A percentile compares a stretch with the other conserved stretches of the same genome.
phyloP scores from a whole-genome alignment of 768 basidiomycete species.

The Gyrodon lividus region DNA sequence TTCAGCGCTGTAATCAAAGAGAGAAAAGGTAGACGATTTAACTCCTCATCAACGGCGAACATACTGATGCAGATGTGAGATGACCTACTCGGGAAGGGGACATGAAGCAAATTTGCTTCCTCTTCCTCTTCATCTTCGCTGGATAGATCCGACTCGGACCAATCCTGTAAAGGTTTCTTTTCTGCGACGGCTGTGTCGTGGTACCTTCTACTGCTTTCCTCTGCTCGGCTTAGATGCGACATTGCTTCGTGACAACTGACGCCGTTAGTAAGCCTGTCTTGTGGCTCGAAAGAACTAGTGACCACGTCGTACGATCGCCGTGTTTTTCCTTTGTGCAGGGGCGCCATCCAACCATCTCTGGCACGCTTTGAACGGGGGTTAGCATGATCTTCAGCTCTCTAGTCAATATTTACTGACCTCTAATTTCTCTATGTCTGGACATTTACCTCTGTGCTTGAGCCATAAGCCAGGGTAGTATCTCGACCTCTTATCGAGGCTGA shows the following conservation, averaged over 20 bases:
- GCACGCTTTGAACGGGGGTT: constrained; percentile 16
- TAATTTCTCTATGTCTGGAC: constrained; percentile 20
- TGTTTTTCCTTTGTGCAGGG: too few relatives aligned
- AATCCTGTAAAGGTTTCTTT: not conserved
- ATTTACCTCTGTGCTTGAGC: constrained; percentile 33
- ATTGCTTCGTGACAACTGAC: constrained; percentile 1
- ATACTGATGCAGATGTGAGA: not conserved
- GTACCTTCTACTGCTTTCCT: not conserved
- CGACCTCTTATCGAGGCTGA: constrained; percentile 35
- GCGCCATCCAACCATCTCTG: constrained; percentile 1
- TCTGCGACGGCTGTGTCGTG: not conserved
- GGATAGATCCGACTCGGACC: constrained; percentile 7
- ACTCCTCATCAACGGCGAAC: constrained; percentile 3
- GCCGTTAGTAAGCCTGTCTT: not conserved
- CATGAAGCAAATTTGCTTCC: constrained; percentile 7
- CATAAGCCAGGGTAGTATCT: constrained; percentile 37
- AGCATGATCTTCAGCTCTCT: constrained; percentile 3
- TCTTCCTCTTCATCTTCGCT: constrained; percentile 22
- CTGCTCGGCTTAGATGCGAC: not conserved
- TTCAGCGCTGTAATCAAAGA: constrained; percentile 18
- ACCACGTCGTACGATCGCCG: constrained; percentile 1
- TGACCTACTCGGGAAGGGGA: constrained; percentile 29
- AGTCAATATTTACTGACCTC: constrained; percentile 22
- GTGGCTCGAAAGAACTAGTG: not conserved
- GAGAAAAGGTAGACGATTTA: not conserved